phyloP scores from a whole-genome alignment of 192 early-diverging fungal species.

The Allomyces macrogynus region DNA sequence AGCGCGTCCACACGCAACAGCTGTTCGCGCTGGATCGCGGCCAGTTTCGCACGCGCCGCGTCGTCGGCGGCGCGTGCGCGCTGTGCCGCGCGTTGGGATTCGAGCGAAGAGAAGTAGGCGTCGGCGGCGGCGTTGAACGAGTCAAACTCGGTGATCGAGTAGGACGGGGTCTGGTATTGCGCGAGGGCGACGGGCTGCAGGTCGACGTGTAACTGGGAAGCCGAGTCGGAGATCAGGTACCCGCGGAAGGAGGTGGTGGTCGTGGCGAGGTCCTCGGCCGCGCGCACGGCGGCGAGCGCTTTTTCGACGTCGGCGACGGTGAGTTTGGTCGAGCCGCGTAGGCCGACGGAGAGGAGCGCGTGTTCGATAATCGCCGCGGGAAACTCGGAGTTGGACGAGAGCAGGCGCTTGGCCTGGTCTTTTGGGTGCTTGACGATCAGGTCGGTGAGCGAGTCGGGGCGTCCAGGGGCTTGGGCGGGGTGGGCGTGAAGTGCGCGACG shows the following conservation, averaged over 20 bases:
- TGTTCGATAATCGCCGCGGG: background rate
- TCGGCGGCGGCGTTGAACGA: conserved; percentile 74
- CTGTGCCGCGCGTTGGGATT: conserved; percentile 57
- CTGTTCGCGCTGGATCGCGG: conserved; percentile 58
- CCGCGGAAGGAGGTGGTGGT: background rate
- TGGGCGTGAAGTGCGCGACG: background rate
- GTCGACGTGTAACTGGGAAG: background rate
- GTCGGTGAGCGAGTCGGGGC: background rate
- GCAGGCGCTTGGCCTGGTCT: background rate
- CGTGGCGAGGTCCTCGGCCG: background rate
- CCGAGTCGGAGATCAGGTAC: background rate
- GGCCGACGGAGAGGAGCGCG: background rate
- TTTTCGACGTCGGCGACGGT: background rate
- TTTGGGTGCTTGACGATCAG: background rate
- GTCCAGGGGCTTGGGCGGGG: background rate
- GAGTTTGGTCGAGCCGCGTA: background rate
- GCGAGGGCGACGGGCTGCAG: conserved; percentile 7
- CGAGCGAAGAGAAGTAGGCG: conserved; percentile 77
- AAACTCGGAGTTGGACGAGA: background rate
- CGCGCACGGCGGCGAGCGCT: background rate
- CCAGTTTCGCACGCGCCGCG: conserved; percentile 61
- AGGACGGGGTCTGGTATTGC: conserved; percentile 30
- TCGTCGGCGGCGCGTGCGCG: conserved; percentile 51
- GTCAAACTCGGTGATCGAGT: conserved; percentile 34
- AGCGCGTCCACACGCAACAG: conserved; percentile 54